Conservation (phyloP, 768 basidiomycete genomes). For the Coprinopsis sp. region DNA sequence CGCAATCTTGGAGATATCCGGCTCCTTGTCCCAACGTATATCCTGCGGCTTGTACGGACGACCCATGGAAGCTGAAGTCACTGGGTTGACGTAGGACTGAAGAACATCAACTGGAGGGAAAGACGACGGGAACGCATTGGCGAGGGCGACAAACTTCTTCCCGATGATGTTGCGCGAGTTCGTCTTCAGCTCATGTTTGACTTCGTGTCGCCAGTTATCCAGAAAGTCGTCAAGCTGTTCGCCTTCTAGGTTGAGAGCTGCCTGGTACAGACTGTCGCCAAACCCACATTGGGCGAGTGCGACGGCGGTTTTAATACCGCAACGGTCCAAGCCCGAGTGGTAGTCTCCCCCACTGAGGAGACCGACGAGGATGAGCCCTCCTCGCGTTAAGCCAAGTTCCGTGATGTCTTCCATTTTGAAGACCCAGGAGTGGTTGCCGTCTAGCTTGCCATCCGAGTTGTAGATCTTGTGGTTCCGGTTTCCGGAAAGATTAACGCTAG, state of each 20-base stretch:
- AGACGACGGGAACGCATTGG: slow-evolving; percentile 57
- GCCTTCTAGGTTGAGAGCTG: slow-evolving; percentile 46
- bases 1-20: slow-evolving; percentile 68
- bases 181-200: slow-evolving; percentile 62
- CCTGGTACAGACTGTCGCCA: slow-evolving; percentile 62
- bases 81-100: slow-evolving; percentile 71
- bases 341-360: slow-evolving; percentile 92
- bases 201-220: slow-evolving; percentile 54
- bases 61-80: slow-evolving; percentile 63
- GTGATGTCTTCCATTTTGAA: slow-evolving; percentile 39
- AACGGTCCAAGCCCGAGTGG: slow-evolving; percentile 62
- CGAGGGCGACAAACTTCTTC: slow-evolving; percentile 59
- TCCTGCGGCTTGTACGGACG: slow-evolving; percentile 30
- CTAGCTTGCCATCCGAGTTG: slow-evolving; percentile 64
- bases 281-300: slow-evolving; percentile 81
- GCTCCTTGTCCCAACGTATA: slow-evolving; percentile 52
- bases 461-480: slow-evolving; percentile 59
- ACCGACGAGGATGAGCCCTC: slow-evolving; percentile 78
- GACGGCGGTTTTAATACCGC: slow-evolving; percentile 67
- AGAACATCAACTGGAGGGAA: slow-evolving; percentile 74
- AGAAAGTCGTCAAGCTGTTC: slow-evolving; percentile 50
- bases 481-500: slow-evolving; percentile 68
- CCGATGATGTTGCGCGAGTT: slow-evolving; percentile 62
- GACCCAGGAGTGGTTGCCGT: slow-evolving; percentile 62
- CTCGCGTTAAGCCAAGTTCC: slow-evolving; percentile 49